Evolutionary conservation across 768 basidiomycete genomes (phyloP).

Genomic region (Pleurotus platypus): DNA sequence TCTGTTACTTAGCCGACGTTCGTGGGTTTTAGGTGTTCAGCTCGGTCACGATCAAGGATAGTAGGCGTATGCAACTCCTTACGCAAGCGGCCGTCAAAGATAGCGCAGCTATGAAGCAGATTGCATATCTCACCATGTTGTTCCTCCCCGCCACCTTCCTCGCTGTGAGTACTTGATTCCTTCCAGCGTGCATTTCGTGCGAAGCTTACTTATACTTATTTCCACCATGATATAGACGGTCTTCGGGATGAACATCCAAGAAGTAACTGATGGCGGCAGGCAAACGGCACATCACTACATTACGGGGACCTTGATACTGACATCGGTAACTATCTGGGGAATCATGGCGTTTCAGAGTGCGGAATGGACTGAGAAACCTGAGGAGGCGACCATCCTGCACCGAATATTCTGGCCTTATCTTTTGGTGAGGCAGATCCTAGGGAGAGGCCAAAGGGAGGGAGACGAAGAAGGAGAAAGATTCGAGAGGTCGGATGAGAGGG

Average conservation of each 20-base stretch:
- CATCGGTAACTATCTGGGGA: slow-evolving; percentile 39
- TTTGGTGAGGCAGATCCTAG: neutral
- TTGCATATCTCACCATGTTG: slow-evolving; percentile 60
- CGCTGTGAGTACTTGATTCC: slow-evolving; percentile 26
- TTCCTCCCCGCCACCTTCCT: slow-evolving; percentile 56
- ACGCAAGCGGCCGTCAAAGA: slow-evolving; percentile 40
- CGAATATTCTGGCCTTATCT: neutral
- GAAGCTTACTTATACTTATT: neutral
- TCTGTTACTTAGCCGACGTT: neutral
- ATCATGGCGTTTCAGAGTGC: slow-evolving; percentile 45
- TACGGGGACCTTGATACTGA: slow-evolving; percentile 36
- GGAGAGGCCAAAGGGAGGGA: too few species aligned
- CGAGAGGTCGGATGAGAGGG: too few species aligned
- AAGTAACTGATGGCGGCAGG: slow-evolving; percentile 23
- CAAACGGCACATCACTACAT: slow-evolving; percentile 36
- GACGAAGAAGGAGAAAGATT: too few species aligned
- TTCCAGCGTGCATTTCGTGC: neutral
- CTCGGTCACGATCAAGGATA: slow-evolving; percentile 46
- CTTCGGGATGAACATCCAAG: slow-evolving; percentile 48
- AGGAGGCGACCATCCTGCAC: neutral
- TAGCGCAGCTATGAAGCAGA: slow-evolving; percentile 43
- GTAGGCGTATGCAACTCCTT: slow-evolving; percentile 34
- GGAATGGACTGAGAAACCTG: neutral
- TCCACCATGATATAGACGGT: slow-evolving; percentile 24
- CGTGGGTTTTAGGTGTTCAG: slow-evolving; percentile 35